A percentile compares a stretch with the other conserved stretches of the same genome.
phyloP scores from a whole-genome alignment of 805 yeast species.

The Sugiyamaella lignohabitans region DNA sequence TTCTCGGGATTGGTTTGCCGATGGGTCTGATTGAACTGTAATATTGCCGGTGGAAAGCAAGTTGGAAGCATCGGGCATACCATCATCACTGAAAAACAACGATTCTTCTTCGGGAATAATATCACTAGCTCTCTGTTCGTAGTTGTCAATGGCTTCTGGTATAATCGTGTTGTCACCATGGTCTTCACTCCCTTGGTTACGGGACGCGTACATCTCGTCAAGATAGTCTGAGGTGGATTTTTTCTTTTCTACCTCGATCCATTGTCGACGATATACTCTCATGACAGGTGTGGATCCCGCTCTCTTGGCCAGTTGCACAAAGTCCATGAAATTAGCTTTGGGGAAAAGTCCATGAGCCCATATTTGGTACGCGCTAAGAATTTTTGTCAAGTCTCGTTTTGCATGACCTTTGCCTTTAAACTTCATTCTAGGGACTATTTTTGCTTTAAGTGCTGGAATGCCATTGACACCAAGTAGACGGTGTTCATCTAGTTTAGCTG shows the following conservation, averaged over 20 bases:
- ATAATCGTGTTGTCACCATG: not conserved
- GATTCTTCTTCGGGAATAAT: not conserved
- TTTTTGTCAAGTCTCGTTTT: slow-evolving; percentile 41
- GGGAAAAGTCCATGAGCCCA: slow-evolving; percentile 79
- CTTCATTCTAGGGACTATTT: slow-evolving; percentile 21
- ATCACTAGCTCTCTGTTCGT: not conserved
- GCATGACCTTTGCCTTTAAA: slow-evolving; percentile 41
- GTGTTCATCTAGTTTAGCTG: slow-evolving; percentile 47
- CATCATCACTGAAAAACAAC: not conserved
- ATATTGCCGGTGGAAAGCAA: not conserved
- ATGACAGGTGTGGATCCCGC: slow-evolving; percentile 9
- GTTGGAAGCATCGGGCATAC: not conserved
- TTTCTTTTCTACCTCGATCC: slow-evolving; percentile 13
- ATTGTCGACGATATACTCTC: slow-evolving; percentile 10
- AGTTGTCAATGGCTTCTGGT: not conserved
- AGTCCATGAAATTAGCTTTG: slow-evolving; percentile 55
- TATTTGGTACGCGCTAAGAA: slow-evolving; percentile 54
- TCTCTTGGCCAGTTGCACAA: slow-evolving; percentile 1
- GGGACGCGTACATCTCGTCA: not conserved
- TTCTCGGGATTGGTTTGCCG: not conserved
- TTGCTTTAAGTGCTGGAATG: slow-evolving; percentile 43
- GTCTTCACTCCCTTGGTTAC: not conserved
- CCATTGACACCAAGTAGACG: slow-evolving; percentile 51
- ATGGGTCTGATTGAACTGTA: no score
- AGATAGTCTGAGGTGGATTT: not conserved